A percentile compares a stretch with the other conserved stretches of the same genome.
These are phyloP conservation scores for Russula lepida DNA, from an alignment of 768 basidiomycete species.

Conservation along the genomic window DNA sequence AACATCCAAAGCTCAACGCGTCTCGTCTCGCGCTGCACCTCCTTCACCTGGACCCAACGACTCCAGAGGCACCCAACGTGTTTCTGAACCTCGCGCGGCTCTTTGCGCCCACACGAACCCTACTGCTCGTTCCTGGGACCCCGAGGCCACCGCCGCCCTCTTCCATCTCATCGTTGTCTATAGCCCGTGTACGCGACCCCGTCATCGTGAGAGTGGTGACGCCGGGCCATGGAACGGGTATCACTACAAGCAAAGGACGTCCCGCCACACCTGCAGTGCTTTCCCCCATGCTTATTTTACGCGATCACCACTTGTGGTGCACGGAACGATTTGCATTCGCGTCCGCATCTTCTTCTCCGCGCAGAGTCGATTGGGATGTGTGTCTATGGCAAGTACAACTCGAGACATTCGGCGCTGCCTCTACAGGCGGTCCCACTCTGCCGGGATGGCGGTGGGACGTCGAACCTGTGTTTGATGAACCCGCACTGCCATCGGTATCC, in stretches of 20 bases:
- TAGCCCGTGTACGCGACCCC: constrained; percentile 14
- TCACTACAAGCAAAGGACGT: constrained; percentile 27
- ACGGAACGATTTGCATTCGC: constrained; percentile 43
- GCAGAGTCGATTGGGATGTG: constrained; percentile 49
- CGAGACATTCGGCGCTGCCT: constrained; percentile 37
- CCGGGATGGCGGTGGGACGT: constrained; percentile 19
- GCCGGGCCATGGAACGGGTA: constrained; percentile 23
- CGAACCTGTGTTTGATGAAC: neutral
- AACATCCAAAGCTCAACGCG: constrained; percentile 7
- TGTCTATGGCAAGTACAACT: constrained; percentile 61
- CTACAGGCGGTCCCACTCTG: constrained; percentile 25
- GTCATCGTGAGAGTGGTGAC: constrained; percentile 17
- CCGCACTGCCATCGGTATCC: neutral
- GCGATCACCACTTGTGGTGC: constrained; percentile 50
- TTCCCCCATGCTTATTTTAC: constrained; percentile 38
- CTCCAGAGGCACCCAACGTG: constrained; percentile 37
- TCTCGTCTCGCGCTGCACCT: constrained; percentile 38
- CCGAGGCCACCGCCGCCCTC: constrained; percentile 24
- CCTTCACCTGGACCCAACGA: constrained; percentile 34
- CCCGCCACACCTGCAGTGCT: constrained; percentile 30
- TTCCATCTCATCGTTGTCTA: neutral
- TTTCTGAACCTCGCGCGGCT: constrained; percentile 59
- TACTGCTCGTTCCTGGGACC: constrained; percentile 46
- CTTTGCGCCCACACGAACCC: constrained; percentile 40
- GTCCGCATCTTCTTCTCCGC: constrained; percentile 31